phyloP scores from a whole-genome alignment of 192 early-diverging fungal species.

The Backusella macrospora region DNA sequence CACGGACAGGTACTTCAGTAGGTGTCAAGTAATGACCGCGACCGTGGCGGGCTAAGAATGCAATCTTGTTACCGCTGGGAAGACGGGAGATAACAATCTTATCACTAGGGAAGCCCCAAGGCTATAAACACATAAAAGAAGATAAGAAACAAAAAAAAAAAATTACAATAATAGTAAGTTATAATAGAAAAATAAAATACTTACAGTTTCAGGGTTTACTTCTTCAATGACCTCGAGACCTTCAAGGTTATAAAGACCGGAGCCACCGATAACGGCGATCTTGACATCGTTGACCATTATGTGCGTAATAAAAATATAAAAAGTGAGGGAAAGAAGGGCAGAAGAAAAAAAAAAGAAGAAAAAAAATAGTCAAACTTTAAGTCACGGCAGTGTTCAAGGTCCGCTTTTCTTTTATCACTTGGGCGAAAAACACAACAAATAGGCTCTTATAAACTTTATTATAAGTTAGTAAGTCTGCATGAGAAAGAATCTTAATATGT shows the following conservation, averaged over 20 bases:
- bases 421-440: too few relatives aligned
- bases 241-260: conserved; percentile 84
- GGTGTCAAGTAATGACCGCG: conserved; percentile 85
- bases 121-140: conserved; percentile 44
- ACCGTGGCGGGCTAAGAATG: conserved; percentile 97
- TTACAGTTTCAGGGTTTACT: conserved; percentile 83
- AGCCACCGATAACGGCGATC: conserved; percentile 95
- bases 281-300: conserved; percentile 55
- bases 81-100: conserved; percentile 82
- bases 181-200: conserved; percentile 7
- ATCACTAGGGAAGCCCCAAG: conserved; percentile 89
- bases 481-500: too few relatives aligned
- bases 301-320: too few relatives aligned
- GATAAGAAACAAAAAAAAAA: conserved; percentile 10
- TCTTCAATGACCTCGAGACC: conserved; percentile 61
- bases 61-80: conserved; percentile 76
- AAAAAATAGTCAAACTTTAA: too few relatives aligned
- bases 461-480: too few relatives aligned
- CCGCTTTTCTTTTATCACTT: too few relatives aligned
- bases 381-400: too few relatives aligned
- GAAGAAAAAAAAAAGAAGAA: too few relatives aligned
- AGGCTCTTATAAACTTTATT: too few relatives aligned
- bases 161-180: background rate
- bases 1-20: conserved; percentile 87
- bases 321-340: too few relatives aligned